A percentile compares a stretch with the other conserved stretches of the same genome.
These are phyloP conservation scores for Leptosphaerulina australis DNA, from an alignment of 2,329 filamentous ascomycete genomes.

Conservation along the genomic window DNA sequence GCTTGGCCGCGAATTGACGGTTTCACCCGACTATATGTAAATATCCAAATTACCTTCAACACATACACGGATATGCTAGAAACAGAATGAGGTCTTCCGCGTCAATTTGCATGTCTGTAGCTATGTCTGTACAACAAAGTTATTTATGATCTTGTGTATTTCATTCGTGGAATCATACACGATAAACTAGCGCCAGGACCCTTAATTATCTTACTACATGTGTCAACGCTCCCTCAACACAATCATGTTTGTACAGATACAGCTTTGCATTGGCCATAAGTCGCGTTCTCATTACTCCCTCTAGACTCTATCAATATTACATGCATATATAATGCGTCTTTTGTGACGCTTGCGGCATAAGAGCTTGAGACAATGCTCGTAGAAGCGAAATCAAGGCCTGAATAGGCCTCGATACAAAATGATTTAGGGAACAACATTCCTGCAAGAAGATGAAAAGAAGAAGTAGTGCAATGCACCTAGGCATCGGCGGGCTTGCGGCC, in stretches of 20 bases:
- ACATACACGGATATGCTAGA: too few relatives aligned
- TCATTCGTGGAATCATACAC: background rate
- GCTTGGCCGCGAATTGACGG: constrained; percentile 11
- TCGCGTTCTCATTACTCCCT: constrained; percentile 34
- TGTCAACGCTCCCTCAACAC: constrained; percentile 1
- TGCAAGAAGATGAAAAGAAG: constrained; percentile 12
- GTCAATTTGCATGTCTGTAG: too few relatives aligned
- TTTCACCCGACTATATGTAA: constrained; percentile 12
- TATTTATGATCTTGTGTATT: too few relatives aligned
- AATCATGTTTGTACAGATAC: background rate
- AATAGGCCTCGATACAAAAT: constrained; percentile 20
- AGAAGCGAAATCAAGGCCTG: constrained; percentile 23
- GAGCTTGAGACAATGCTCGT: constrained; percentile 21
- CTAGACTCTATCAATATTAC: constrained; percentile 33
- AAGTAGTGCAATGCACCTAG: constrained; percentile 21
- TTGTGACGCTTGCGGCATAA: constrained; percentile 24
- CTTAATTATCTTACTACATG: background rate
- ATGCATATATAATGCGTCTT: constrained; percentile 32
- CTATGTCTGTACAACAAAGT: too few relatives aligned
- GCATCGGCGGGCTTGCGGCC: constrained; percentile 74
- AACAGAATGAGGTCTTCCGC: too few relatives aligned
- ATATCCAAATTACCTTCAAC: constrained; percentile 4
- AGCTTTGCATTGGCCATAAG: background rate
- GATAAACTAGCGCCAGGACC: constrained; percentile 5
- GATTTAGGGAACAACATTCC: constrained; percentile 28